A percentile compares a stretch with the other conserved stretches of the same genome.
Evolutionary conservation across 2,329 filamentous ascomycete genomes (phyloP).

Genomic region (Penicillium sp.): DNA sequence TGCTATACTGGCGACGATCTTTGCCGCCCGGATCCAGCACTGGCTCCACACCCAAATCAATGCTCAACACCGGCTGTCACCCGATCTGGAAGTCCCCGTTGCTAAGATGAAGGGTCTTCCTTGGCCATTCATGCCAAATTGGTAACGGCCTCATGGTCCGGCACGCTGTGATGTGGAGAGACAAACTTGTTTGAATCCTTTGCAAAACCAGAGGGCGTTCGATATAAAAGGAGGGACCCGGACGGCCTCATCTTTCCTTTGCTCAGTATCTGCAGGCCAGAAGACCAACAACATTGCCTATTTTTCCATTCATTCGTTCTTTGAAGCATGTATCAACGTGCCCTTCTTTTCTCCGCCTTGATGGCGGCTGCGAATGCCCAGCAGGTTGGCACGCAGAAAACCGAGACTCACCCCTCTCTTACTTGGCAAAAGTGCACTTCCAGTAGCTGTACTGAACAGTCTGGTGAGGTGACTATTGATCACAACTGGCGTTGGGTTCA

Average conservation of each 20-base stretch:
- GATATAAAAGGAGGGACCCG: slow-evolving; percentile 22
- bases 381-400: slow-evolving; percentile 30
- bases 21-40: slow-evolving; percentile 15
- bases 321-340: slow-evolving; percentile 29
- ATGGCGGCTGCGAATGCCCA: slow-evolving; percentile 27
- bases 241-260: slow-evolving; percentile 1
- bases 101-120: slow-evolving; percentile 8
- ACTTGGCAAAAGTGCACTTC: slow-evolving; percentile 54
- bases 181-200: slow-evolving; percentile 1
- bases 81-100: slow-evolving; percentile 12
- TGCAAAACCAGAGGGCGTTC: too few species aligned
- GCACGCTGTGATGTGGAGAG: slow-evolving; percentile 6
- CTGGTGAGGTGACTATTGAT: slow-evolving; percentile 55
- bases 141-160: slow-evolving; percentile 19
- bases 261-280: slow-evolving; percentile 29
- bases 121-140: slow-evolving; percentile 11
- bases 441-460: slow-evolving; percentile 52
- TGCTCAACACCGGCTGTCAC: slow-evolving; percentile 8
- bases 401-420: slow-evolving; percentile 50
- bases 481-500: slow-evolving; percentile 61
- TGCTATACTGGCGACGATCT: slow-evolving; percentile 10
- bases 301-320: slow-evolving; percentile 12
- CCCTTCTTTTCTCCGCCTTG: slow-evolving; percentile 31
- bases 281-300: slow-evolving; percentile 8
- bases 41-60: slow-evolving; percentile 17